Conservation (phyloP, 2,329 filamentous ascomycete species). For the Ceratocystis diversiconidia region DNA sequence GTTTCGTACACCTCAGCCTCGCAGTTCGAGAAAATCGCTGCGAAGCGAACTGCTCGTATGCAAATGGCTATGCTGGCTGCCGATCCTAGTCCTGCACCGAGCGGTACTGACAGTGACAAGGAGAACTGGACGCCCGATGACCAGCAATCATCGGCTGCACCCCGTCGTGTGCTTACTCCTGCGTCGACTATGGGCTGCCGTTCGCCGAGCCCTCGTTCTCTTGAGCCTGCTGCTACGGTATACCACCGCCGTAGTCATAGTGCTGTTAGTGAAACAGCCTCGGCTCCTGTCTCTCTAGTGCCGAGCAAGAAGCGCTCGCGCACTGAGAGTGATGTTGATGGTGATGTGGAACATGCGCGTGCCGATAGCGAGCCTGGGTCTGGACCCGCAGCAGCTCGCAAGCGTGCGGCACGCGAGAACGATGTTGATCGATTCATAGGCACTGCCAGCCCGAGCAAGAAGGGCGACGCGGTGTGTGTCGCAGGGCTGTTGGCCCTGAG, state of each 20-base stretch:
- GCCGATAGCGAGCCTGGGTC: not conserved
- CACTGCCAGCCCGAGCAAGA: constrained; percentile 54
- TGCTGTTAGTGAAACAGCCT: not conserved
- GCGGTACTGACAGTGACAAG: constrained; percentile 47
- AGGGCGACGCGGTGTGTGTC: constrained; percentile 73
- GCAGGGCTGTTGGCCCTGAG: constrained; percentile 79
- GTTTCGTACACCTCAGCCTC: constrained; percentile 28
- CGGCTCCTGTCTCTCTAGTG: constrained; percentile 18
- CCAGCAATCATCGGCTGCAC: constrained; percentile 26
- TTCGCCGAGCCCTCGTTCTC: constrained; percentile 23
- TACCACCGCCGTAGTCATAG: not conserved
- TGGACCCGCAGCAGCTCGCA: constrained; percentile 18
- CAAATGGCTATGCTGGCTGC: constrained; percentile 10
- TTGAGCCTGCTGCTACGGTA: no score
- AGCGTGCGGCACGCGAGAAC: constrained; percentile 27
- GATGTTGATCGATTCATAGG: constrained; percentile 66
- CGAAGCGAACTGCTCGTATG: not conserved
- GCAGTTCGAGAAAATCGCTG: constrained; percentile 41
- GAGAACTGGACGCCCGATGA: constrained; percentile 66
- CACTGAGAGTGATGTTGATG: constrained; percentile 5
- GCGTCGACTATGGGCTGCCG: constrained; percentile 27
- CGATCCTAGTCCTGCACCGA: constrained; percentile 12
- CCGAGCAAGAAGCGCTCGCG: constrained; percentile 14
- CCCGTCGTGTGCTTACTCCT: constrained; percentile 23
- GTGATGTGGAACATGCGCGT: not conserved